These are phyloP conservation scores for Adansonia gregorii DNA, from an alignment of 441 rosid species.

Conservation along the genomic window DNA sequence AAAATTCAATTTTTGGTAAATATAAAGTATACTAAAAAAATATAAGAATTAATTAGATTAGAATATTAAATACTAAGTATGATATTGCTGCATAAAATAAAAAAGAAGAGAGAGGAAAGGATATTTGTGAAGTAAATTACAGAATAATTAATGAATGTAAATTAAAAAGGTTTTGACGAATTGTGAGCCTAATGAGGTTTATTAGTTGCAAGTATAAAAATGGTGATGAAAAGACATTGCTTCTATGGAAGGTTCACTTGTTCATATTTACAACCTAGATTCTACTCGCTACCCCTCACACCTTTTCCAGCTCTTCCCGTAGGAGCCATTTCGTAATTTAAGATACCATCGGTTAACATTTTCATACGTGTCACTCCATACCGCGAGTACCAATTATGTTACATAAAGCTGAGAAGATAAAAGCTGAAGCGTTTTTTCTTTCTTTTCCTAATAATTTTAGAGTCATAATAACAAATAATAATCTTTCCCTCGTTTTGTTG, in stretches of 20 bases:
- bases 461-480: slow-evolving; percentile 7
- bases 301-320: not conserved
- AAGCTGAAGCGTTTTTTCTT: not conserved
- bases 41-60: too few species aligned
- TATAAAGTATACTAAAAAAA: too few species aligned
- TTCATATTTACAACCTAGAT: not conserved
- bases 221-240: not conserved
- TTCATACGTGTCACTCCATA: not conserved
- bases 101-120: too few species aligned
- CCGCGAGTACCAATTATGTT: not conserved
- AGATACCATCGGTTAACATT: too few species aligned
- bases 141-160: too few species aligned
- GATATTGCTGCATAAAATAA: too few species aligned
- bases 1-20: too few species aligned
- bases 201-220: not conserved
- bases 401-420: not conserved
- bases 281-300: not conserved
- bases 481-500: slow-evolving; percentile 51
- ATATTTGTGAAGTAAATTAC: too few species aligned
- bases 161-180: not conserved
- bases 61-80: too few species aligned
- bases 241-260: not conserved
- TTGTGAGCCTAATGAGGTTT: not conserved
- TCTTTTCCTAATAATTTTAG: not conserved
- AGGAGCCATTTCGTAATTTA: not conserved